These are phyloP conservation scores for Aegilops bicornis DNA, from an alignment of 176 grass and related monocot species.

Conservation along the genomic window DNA sequence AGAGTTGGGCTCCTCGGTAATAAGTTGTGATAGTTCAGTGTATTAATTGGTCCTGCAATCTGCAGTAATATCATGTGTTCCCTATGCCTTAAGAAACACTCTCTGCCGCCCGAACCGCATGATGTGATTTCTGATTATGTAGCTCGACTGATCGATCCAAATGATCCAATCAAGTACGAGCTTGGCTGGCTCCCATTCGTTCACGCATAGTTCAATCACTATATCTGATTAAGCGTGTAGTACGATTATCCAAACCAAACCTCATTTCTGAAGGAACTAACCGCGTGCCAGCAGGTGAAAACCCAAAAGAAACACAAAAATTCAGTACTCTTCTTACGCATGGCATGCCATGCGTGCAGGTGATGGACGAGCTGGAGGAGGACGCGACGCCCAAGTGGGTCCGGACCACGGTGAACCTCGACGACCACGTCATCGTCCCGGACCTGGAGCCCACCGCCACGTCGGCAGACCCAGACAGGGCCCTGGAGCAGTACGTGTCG, in stretches of 20 bases:
- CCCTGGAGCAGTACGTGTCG: conserved; percentile 72
- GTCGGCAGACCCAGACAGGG: conserved; percentile 28
- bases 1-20: not conserved
- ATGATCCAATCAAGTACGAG: not conserved
- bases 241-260: not conserved
- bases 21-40: not conserved
- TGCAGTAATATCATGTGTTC: not conserved
- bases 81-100: not conserved
- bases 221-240: not conserved
- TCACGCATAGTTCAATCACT: not conserved
- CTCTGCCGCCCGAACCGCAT: not conserved
- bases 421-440: conserved; percentile 72
- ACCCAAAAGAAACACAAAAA: too few relatives aligned
- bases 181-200: not conserved
- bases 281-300: too few relatives aligned
- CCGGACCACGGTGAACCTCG: conserved; percentile 51
- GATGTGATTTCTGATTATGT: not conserved
- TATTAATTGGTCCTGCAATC: not conserved
- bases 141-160: not conserved
- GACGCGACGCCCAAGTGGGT: conserved; percentile 49
- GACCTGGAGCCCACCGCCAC: conserved; percentile 35
- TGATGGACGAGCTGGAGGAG: conserved; percentile 32
- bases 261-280: not conserved
- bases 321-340: not conserved
- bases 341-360: conserved; percentile 12